A percentile compares a stretch with the other conserved stretches of the same genome.
Evolutionary conservation across 169 alveolate genomes (phyloP).

Genomic region (Hepatocystis sp.): DNA sequence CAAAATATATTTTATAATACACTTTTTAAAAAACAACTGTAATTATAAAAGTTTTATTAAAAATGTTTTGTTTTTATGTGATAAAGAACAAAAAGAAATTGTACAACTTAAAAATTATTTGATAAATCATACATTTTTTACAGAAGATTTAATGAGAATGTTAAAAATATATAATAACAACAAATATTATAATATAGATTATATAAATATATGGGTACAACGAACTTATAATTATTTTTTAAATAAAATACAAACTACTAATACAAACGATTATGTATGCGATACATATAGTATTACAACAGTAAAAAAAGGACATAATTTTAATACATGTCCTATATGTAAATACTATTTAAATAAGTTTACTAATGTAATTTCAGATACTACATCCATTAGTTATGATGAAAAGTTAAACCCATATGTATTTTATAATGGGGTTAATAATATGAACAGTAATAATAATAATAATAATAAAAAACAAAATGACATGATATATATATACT

Average conservation of each 20-base stretch:
- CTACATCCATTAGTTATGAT: neutral
- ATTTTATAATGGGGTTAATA: slow-evolving; percentile 5
- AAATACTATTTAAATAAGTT: slow-evolving; percentile 18
- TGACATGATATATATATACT: neutral
- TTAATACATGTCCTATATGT: slow-evolving; percentile 28
- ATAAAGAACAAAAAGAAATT: slow-evolving; percentile 22
- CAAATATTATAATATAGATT: neutral
- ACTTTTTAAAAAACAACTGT: slow-evolving; percentile 12
- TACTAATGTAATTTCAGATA: neutral
- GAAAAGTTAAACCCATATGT: neutral
- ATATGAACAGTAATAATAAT: no score
- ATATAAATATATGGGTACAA: neutral
- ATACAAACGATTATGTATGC: neutral
- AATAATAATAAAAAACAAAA: neutral
- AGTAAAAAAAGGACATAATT: neutral
- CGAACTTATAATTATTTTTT: neutral
- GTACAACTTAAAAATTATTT: neutral
- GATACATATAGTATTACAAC: neutral
- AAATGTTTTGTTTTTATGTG: slow-evolving; percentile 10
- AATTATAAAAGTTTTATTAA: slow-evolving; percentile 6
- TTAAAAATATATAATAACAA: slow-evolving; percentile 15
- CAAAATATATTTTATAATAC: slow-evolving; percentile 36
- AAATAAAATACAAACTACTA: neutral
- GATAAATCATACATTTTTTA: slow-evolving; percentile 1
- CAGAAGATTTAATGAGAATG: slow-evolving; percentile 4